phyloP scores from a whole-genome alignment of 306 rosid genomes.

The Pterocarpus macrocarpus region DNA sequence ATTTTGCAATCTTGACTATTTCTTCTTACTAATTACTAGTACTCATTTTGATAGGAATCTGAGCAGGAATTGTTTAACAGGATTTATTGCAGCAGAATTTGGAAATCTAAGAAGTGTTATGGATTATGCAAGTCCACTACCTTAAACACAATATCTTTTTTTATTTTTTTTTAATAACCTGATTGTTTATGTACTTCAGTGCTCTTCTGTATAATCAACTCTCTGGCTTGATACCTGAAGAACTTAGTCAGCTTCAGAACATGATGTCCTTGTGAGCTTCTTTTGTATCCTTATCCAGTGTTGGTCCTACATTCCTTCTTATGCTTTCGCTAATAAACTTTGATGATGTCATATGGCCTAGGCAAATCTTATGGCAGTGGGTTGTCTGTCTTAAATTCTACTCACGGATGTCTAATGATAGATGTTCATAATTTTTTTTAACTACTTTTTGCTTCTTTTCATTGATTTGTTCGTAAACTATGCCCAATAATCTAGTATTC shows the following conservation, averaged over 20 bases:
- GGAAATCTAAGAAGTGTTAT: slow-evolving; percentile 93
- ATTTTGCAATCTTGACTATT: neutral
- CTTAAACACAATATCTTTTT: neutral
- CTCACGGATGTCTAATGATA: neutral
- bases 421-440: neutral
- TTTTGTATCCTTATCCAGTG: neutral
- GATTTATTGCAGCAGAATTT: slow-evolving; percentile 89
- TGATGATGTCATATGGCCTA: too few species aligned
- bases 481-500: too few species aligned
- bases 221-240: slow-evolving; percentile 84
- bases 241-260: slow-evolving; percentile 92
- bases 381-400: neutral
- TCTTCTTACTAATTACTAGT: slow-evolving; percentile 19
- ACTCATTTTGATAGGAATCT: slow-evolving; percentile 70
- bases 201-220: slow-evolving; percentile 88
- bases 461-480: too few species aligned
- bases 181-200: slow-evolving; percentile 55
- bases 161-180: neutral
- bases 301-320: neutral
- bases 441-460: too few species aligned
- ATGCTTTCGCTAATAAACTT: too few species aligned
- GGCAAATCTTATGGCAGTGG: neutral
- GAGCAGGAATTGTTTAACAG: slow-evolving; percentile 78
- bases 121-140: slow-evolving; percentile 73
- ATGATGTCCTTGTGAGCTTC: slow-evolving; percentile 77